Evolutionary conservation across 257 asterid species (phyloP), one percentile per base, ranked within the genome.

Genomic region (Plectranthus barbatus): DNA sequence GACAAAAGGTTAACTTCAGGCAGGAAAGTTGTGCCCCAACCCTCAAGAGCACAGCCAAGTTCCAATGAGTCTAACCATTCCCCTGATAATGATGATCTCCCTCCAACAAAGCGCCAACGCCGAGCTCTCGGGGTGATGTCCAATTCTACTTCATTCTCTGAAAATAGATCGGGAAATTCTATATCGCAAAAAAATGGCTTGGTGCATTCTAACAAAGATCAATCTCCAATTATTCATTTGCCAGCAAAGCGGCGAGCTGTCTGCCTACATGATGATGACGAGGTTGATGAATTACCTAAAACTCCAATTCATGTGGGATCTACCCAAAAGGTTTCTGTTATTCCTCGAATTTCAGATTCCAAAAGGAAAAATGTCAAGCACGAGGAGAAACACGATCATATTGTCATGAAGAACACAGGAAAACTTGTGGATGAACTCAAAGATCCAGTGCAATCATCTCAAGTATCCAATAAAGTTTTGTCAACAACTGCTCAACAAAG

Each of bases 221-320:
- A 49, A 61, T 75, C 86, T 21, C 69, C 79, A 0, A 70, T 37
- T 34, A 13, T 9, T 67, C 85, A 76, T 71, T 71, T 44, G 42
- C 81, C 84, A 15, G 69, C 68, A 42, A 87, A 87, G 84, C 86
- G 97, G 49, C 83, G 95, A 78, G 99, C 99, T 70, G 96, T 92
- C 69, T 96, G 95, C 72, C 64, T 84, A 45, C 80, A 80, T 72
- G 91, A 78, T 39, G 93, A 83, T 13, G 88, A 83, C 2, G 86
- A 56, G 47, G 47, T 76, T 56, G 95, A 85, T 70, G 98, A 81
- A 70, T 83, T 81, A 71, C 95, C 99, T 60, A 92, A 85, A 81
- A 92, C 99, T 70, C 99, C 99, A 12, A 59, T 92, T 68, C 99
- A 92, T 75, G 95, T 82, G 74, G 95, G 96, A 67, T 66, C 76